Percentiles rank a stretch among this genome's conserved stretches.
phyloP scores from a whole-genome alignment of 2,329 filamentous ascomycete species.

The Ophiocordyceps sinensis region DNA sequence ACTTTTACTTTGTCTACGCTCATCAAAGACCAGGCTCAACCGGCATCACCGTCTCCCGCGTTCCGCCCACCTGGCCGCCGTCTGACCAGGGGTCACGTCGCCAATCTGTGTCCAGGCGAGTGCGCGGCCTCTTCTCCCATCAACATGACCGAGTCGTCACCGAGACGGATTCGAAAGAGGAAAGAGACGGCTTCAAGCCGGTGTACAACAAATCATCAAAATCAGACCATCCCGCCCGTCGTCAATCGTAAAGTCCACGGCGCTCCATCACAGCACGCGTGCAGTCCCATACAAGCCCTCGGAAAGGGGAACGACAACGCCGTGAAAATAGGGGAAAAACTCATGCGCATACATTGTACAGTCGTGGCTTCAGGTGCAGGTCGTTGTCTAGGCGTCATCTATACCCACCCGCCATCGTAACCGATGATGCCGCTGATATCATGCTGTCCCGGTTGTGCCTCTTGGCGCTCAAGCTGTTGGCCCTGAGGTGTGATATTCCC shows the following conservation, averaged over 20 bases:
- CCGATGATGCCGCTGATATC: conserved; percentile 17
- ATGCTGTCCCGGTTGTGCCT: conserved; percentile 28
- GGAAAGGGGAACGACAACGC: background rate
- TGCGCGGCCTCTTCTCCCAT: too few relatives aligned
- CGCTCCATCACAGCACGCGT: background rate
- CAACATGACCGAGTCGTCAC: too few relatives aligned
- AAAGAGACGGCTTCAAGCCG: too few relatives aligned
- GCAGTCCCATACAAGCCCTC: background rate
- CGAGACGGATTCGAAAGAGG: too few relatives aligned
- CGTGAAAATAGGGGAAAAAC: background rate
- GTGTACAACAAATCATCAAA: background rate
- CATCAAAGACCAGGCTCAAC: background rate
- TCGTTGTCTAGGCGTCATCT: conserved; percentile 23
- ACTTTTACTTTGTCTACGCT: background rate
- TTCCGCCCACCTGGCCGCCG: background rate
- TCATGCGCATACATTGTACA: conserved; percentile 5
- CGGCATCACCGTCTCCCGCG: background rate
- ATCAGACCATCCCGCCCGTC: conserved; percentile 4
- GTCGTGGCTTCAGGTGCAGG: conserved; percentile 11
- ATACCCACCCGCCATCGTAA: conserved; percentile 26
- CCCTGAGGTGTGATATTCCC: conserved; percentile 25
- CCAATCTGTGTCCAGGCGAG: conserved; percentile 2
- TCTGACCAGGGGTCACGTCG: conserved; percentile 1
- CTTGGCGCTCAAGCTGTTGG: conserved; percentile 29
- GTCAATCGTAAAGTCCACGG: conserved; percentile 11